Percentiles rank a stretch among this genome's conserved stretches.
phyloP scores from a whole-genome alignment of 192 early-diverging fungal genomes.

The Lunasporangiospora selenospora region DNA sequence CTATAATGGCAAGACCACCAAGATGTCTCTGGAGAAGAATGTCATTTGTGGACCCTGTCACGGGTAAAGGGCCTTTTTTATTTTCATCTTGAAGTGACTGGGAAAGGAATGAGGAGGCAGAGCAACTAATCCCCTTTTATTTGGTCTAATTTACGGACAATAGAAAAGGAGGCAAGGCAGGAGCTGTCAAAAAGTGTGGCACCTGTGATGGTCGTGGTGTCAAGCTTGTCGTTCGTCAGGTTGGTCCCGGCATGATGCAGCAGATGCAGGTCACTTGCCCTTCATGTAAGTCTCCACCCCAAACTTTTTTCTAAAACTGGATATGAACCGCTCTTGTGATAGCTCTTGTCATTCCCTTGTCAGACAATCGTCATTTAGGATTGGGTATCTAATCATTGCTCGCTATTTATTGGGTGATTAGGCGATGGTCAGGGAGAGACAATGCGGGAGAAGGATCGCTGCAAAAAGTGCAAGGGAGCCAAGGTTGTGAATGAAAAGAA shows the following conservation, averaged over 20 bases:
- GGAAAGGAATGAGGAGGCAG: no score
- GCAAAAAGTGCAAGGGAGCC: slow-evolving; percentile 92
- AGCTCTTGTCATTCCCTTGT: background rate
- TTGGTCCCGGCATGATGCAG: slow-evolving; percentile 92
- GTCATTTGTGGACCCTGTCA: slow-evolving; percentile 67
- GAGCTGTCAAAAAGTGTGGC: slow-evolving; percentile 73
- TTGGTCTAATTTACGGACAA: slow-evolving; percentile 13
- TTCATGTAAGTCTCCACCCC: slow-evolving; percentile 62
- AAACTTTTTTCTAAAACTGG: no score
- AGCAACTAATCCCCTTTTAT: background rate
- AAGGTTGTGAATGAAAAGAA: slow-evolving; percentile 89
- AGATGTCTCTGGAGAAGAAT: slow-evolving; percentile 83
- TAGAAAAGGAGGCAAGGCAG: slow-evolving; percentile 86
- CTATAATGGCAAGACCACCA: slow-evolving; percentile 88
- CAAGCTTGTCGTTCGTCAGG: slow-evolving; percentile 79
- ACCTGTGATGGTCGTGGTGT: slow-evolving; percentile 84
- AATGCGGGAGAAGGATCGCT: slow-evolving; percentile 86
- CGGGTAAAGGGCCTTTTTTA: slow-evolving; percentile 53
- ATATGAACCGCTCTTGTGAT: background rate
- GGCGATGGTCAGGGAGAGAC: slow-evolving; percentile 81
- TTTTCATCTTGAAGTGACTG: slow-evolving; percentile 32
- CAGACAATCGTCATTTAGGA: no score
- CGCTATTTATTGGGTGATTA: slow-evolving; percentile 3
- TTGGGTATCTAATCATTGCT: no score
- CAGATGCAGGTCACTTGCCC: slow-evolving; percentile 86